phyloP scores from a whole-genome alignment of 768 basidiomycete genomes.

The Chalciporus chontae region DNA sequence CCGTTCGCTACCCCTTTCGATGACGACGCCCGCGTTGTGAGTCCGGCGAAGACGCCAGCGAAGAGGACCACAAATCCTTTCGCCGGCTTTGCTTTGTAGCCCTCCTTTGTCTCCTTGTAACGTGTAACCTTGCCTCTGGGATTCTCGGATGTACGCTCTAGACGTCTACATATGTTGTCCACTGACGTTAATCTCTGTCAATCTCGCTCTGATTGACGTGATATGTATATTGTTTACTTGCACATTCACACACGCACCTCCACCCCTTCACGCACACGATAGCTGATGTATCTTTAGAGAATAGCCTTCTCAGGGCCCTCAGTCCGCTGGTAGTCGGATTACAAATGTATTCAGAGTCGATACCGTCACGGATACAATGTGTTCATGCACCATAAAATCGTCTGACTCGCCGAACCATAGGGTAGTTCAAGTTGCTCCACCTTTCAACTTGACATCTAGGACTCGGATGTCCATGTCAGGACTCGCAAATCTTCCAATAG shows the following conservation, averaged over 20 bases:
- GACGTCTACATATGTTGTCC: conserved; percentile 10
- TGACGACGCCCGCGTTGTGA: conserved; percentile 50
- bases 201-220: conserved; percentile 4
- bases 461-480: no score
- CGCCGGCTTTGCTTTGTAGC: conserved; percentile 31
- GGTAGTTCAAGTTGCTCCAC: no score
- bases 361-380: neutral
- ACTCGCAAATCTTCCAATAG: neutral
- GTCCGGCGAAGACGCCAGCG: conserved; percentile 26
- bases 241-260: conserved; percentile 4
- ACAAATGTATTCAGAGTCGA: conserved; percentile 4
- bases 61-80: conserved; percentile 59
- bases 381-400: no score
- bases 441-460: no score
- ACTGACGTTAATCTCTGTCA: conserved; percentile 10
- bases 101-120: neutral
- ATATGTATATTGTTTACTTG: conserved; percentile 4
- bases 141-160: neutral
- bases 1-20: conserved; percentile 82
- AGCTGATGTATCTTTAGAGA: conserved; percentile 27
- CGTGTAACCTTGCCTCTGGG: neutral
- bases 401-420: no score
- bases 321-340: conserved; percentile 4
- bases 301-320: conserved; percentile 5
- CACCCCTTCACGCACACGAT: neutral